Evolutionary conservation across 768 basidiomycete species (phyloP).

Genomic region (Collybia nuda): DNA sequence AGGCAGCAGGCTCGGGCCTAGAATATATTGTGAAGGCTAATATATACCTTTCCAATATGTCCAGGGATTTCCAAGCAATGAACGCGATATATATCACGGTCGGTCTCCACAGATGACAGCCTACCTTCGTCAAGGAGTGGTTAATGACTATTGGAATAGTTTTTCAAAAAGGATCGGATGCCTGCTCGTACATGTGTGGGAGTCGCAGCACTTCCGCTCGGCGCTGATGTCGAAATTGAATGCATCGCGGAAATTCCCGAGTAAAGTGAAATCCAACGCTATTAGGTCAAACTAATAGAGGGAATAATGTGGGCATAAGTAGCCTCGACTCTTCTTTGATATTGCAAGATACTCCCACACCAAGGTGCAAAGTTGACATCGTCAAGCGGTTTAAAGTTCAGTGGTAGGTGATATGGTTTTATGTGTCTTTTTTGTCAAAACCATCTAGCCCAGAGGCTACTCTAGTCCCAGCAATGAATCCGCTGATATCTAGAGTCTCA

Average conservation of each 20-base stretch:
- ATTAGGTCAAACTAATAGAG: too few species aligned
- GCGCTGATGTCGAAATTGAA: conserved; percentile 61
- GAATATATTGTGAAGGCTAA: conserved; percentile 42
- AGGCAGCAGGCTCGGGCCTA: conserved; percentile 39
- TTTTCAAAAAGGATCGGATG: conserved; percentile 41
- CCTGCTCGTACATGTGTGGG: conserved; percentile 63
- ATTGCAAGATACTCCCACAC: conserved; percentile 17
- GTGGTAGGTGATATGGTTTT: too few species aligned
- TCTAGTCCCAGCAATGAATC: conserved; percentile 74
- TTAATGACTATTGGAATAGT: conserved; percentile 26
- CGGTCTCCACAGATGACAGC: background rate
- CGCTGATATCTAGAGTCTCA: conserved; percentile 79
- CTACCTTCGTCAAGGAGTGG: background rate
- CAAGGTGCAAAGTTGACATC: background rate
- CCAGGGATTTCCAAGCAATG: conserved; percentile 33
- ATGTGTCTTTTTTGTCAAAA: too few species aligned
- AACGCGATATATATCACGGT: conserved; percentile 40
- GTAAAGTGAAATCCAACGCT: background rate
- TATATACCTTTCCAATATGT: conserved; percentile 38
- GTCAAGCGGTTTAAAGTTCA: background rate
- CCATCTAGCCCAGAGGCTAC: conserved; percentile 68
- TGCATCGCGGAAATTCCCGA: conserved; percentile 46
- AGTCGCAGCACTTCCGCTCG: conserved; percentile 50
- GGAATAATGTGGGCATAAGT: background rate
- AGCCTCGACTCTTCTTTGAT: conserved; percentile 9